Evolutionary conservation across 306 rosid genomes (phyloP).

Genomic region (Quercus suber): DNA sequence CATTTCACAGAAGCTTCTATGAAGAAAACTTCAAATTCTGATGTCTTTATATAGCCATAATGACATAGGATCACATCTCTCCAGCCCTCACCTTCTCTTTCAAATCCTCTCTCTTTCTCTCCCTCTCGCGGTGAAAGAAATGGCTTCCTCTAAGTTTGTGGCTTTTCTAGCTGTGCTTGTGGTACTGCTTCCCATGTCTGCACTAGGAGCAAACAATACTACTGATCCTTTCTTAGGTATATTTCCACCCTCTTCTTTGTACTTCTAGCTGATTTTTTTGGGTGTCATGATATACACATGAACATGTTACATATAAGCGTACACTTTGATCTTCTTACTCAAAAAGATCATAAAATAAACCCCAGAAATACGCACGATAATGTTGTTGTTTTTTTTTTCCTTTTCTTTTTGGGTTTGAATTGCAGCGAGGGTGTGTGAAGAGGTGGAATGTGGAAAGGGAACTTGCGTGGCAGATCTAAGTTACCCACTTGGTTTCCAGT

Average conservation of each 20-base stretch:
- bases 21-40: constrained; percentile 5
- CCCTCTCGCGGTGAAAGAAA: constrained; percentile 3
- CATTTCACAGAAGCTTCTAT: not conserved
- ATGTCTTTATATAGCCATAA: not conserved
- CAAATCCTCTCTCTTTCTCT: not conserved
- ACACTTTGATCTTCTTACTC: not conserved
- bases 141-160: constrained; percentile 34
- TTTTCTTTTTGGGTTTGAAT: not conserved
- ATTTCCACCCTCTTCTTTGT: not conserved
- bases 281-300: not conserved
- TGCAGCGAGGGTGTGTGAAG: constrained; percentile 54
- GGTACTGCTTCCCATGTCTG: constrained; percentile 20
- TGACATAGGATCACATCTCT: not conserved
- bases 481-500: constrained; percentile 39
- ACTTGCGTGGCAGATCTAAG: constrained; percentile 28
- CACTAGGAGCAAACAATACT: not conserved
- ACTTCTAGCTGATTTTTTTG: constrained; percentile 2
- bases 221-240: not conserved
- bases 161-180: constrained; percentile 28
- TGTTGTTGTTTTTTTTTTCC: not conserved
- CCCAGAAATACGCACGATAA: not conserved
- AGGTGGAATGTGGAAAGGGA: constrained; percentile 80
- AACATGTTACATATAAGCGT: not conserved
- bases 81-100: not conserved
- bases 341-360: not conserved